Conservation (phyloP, 495 filamentous ascomycete species). For the Aspergillus affinis region DNA sequence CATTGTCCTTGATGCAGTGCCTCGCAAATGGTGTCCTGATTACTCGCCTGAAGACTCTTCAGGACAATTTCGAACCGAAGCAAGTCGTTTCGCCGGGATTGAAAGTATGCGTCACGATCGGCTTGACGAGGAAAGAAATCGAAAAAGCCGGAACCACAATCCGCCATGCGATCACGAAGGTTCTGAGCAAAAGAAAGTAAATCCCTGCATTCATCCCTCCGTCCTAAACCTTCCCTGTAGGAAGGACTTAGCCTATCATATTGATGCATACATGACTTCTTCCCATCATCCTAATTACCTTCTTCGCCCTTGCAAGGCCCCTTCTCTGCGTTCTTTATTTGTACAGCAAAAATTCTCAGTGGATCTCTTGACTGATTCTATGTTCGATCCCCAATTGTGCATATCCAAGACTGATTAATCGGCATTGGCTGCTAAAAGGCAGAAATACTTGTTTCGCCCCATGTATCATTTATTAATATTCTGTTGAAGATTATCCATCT, state of each 20-base stretch:
- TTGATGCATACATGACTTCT: conserved; percentile 2
- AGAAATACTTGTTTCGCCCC: not conserved
- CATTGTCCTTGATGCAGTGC: conserved; percentile 41
- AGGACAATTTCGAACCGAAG: conserved; percentile 61
- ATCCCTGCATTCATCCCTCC: conserved; percentile 6
- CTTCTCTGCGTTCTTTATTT: not conserved
- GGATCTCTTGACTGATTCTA: not conserved
- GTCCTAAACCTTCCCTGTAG: conserved; percentile 7
- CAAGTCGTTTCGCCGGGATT: conserved; percentile 71
- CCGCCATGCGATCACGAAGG: conserved; percentile 91
- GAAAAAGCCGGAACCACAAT: conserved; percentile 88
- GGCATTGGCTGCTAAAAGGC: not conserved
- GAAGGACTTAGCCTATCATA: conserved; percentile 15
- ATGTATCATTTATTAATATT: not conserved
- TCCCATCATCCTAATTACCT: conserved; percentile 7
- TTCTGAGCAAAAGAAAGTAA: conserved; percentile 59
- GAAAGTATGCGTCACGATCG: conserved; percentile 87
- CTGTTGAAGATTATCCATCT: not conserved
- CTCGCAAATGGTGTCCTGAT: conserved; percentile 86
- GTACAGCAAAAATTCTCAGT: not conserved
- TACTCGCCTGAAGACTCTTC: conserved; percentile 76
- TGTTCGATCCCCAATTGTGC: not conserved
- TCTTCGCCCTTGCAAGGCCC: conserved; percentile 6
- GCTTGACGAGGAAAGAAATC: conserved; percentile 87
- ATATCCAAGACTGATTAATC: not conserved